phyloP scores from a whole-genome alignment of 2,329 filamentous ascomycete species.

The Neonectria coccinea region DNA sequence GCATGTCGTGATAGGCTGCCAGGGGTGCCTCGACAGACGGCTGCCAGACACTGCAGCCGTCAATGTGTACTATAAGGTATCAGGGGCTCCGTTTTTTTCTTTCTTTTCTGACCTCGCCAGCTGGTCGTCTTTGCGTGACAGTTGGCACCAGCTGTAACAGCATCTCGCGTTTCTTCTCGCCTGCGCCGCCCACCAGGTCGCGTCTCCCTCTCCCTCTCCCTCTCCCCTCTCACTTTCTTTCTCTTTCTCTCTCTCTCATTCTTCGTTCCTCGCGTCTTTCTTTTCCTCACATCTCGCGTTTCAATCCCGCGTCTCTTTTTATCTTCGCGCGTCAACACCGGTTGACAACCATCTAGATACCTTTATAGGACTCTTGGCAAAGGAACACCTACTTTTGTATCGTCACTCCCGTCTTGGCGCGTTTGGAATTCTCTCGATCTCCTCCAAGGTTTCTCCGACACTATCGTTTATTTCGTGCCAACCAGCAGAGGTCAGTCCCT shows the following conservation, averaged over 20 bases:
- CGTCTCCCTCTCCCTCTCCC: constrained; percentile 13
- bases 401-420: background rate
- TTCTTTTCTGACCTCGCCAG: constrained; percentile 28
- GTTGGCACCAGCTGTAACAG: constrained; percentile 36
- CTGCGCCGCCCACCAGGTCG: constrained; percentile 24
- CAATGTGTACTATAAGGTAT: constrained; percentile 27
- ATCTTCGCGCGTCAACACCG: constrained; percentile 9
- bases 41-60: constrained; percentile 8
- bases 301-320: constrained; percentile 17
- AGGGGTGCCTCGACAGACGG: constrained; percentile 13
- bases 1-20: constrained; percentile 36
- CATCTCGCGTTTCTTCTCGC: constrained; percentile 27
- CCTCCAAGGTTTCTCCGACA: background rate
- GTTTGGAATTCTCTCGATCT: background rate
- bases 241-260: constrained; percentile 24
- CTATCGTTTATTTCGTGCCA: background rate
- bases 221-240: constrained; percentile 14
- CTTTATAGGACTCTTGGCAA: background rate
- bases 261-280: constrained; percentile 11
- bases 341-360: background rate
- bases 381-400: constrained; percentile 10
- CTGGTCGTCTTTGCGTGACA: constrained; percentile 38
- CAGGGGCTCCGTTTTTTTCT: constrained; percentile 19
- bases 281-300: constrained; percentile 8
- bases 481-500: constrained; percentile 1